Evolutionary conservation across 2,329 filamentous ascomycete genomes (phyloP).

Genomic region (Fusarium fujikuroi): DNA sequence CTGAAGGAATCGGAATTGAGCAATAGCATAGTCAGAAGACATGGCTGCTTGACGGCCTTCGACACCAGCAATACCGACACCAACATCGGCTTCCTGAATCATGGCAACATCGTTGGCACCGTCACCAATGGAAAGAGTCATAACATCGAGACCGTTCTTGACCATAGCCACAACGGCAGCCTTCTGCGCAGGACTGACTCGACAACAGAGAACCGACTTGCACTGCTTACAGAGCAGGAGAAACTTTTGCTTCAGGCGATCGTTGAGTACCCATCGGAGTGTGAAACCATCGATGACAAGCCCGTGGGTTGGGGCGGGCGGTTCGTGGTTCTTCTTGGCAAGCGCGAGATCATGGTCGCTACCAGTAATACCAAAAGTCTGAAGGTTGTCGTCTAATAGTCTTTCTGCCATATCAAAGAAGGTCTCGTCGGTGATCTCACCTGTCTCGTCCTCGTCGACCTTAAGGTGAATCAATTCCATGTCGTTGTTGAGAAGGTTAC

Average conservation of each 20-base stretch:
- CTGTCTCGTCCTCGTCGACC: constrained; percentile 76
- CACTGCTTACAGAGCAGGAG: constrained; percentile 96
- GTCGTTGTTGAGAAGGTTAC: constrained; percentile 95
- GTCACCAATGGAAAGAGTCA: constrained; percentile 93
- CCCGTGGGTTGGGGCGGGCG: constrained; percentile 88
- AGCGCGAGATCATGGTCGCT: constrained; percentile 84
- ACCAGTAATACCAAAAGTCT: constrained; percentile 80
- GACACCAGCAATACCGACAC: constrained; percentile 92
- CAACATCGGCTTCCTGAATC: constrained; percentile 98
- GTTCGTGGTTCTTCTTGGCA: constrained; percentile 84
- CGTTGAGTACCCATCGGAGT: constrained; percentile 85
- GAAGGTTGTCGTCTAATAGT: constrained; percentile 79
- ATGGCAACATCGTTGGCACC: constrained; percentile 97
- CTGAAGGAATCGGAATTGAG: constrained; percentile 90
- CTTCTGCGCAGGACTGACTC: constrained; percentile 96
- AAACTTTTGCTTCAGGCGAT: constrained; percentile 89
- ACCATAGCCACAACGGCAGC: constrained; percentile 97
- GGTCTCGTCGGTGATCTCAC: constrained; percentile 58
- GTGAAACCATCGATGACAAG: constrained; percentile 96
- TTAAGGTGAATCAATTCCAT: constrained; percentile 97
- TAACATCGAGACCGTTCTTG: constrained; percentile 92
- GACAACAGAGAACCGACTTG: constrained; percentile 94
- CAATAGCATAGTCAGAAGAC: constrained; percentile 96
- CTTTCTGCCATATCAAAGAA: constrained; percentile 70
- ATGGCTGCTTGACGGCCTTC: constrained; percentile 94